Percentiles rank a stretch among this genome's conserved stretches.
Evolutionary conservation across 495 filamentous ascomycete genomes (phyloP).

Genomic region (Ramalina peruviana): DNA sequence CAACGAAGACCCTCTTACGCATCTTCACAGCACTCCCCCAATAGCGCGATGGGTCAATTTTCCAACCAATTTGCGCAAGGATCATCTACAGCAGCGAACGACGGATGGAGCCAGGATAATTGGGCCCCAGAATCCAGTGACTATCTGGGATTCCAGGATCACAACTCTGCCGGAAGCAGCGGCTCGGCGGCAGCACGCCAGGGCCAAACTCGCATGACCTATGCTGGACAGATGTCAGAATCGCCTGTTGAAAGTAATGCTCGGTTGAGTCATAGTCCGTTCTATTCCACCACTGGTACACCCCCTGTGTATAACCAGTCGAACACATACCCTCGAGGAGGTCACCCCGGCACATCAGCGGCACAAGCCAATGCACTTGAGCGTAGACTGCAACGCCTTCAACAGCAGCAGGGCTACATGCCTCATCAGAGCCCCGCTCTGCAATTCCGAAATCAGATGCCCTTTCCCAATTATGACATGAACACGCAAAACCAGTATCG

Average conservation of each 20-base stretch:
- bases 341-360: constrained; percentile 23
- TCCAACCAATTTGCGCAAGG: neutral
- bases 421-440: constrained; percentile 21
- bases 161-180: constrained; percentile 2
- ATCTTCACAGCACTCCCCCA: constrained; percentile 2
- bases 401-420: constrained; percentile 32
- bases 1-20: constrained; percentile 5
- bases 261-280: constrained; percentile 40
- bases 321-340: constrained; percentile 25
- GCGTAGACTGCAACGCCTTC: constrained; percentile 32
- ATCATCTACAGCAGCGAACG: neutral
- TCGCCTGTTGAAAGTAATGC: constrained; percentile 44
- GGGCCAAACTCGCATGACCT: constrained; percentile 9
- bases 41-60: neutral
- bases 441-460: constrained; percentile 24
- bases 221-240: constrained; percentile 23
- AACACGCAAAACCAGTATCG: constrained; percentile 24
- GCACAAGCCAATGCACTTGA: constrained; percentile 31
- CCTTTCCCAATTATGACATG: constrained; percentile 30
- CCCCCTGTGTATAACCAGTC: constrained; percentile 32
- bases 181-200: constrained; percentile 3
- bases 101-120: neutral
- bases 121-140: constrained; percentile 4
- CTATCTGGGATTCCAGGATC: constrained; percentile 1
- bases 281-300: constrained; percentile 39